These are phyloP conservation scores for Fusarium subtropicale DNA, from an alignment of 2,329 filamentous ascomycete genomes.

Conservation along the genomic window DNA sequence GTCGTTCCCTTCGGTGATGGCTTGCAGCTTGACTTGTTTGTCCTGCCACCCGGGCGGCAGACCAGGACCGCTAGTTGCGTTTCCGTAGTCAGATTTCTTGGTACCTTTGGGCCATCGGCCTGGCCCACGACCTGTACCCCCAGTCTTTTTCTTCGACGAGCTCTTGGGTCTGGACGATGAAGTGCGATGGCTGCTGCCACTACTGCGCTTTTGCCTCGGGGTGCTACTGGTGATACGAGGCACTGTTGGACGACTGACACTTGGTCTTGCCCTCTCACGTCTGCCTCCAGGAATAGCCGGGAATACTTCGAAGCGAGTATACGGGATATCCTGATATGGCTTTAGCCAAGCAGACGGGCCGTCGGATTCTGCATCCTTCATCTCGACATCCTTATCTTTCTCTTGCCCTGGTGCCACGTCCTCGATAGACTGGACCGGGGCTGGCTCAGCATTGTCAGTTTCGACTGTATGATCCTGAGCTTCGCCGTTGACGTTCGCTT, in stretches of 20 bases:
- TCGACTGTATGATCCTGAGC: slow-evolving; percentile 17
- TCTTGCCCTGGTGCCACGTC: slow-evolving; percentile 50
- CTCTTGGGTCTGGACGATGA: slow-evolving; percentile 52
- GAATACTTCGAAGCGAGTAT: slow-evolving; percentile 81
- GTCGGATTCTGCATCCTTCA: slow-evolving; percentile 47
- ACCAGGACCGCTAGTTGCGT: slow-evolving; percentile 73
- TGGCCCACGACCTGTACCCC: slow-evolving; percentile 72
- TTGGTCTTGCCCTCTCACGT: slow-evolving; percentile 59
- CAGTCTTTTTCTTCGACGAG: slow-evolving; percentile 62
- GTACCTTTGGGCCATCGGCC: slow-evolving; percentile 76
- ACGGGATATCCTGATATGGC: slow-evolving; percentile 70
- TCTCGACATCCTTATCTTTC: slow-evolving; percentile 47
- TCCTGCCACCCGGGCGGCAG: slow-evolving; percentile 68
- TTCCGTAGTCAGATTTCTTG: slow-evolving; percentile 75
- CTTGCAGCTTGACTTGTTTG: slow-evolving; percentile 40
- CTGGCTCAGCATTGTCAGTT: slow-evolving; percentile 44
- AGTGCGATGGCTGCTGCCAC: slow-evolving; percentile 46
- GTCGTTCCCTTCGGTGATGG: slow-evolving; percentile 32
- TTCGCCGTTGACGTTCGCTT: slow-evolving; percentile 7
- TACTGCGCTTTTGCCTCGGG: slow-evolving; percentile 56
- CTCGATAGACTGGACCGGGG: slow-evolving; percentile 50
- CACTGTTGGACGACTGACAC: slow-evolving; percentile 53
- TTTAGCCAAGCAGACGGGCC: slow-evolving; percentile 57
- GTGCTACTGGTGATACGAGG: slow-evolving; percentile 53
- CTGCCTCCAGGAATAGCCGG: slow-evolving; percentile 69